Evolutionary conservation across 2,329 filamentous ascomycete species (phyloP), one percentile per base, ranked within the genome.

Genomic region (Verticillium zaregamsianum): DNA sequence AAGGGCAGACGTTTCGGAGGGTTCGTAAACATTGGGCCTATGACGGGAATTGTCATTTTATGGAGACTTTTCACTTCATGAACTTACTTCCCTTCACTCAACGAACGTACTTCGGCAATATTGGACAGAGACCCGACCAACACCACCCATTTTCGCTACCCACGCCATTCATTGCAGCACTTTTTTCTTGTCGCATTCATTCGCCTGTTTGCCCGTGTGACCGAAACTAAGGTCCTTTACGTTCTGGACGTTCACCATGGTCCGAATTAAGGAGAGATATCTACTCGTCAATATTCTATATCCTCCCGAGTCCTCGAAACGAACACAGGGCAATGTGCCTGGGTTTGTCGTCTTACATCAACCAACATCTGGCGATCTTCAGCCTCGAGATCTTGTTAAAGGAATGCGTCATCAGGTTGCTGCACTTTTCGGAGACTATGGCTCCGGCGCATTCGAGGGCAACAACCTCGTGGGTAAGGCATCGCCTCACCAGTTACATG

Each of bases 261-360:
- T 99, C 63, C 92, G 95, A 72, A 86, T 98, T 68, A 99, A 99
- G 77, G 90, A 97, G 76, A 89, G 95, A 70, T 99, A 99, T 75
- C 85, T 99, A 20, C 87, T 98, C n/a, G 86, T 98, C 65, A 92
- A 96, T 73, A 93, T 98, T 67, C 82, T 98, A 56, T 97, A 97
- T 70, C 92, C 93, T 0, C 82, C 87, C 7, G 79, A 85, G 14
- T 65, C 79, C 11, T 65, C 70, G 11, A 70, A 69, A 64, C 71
- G 56, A 66, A 68, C 63, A 75, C 8, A 73, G 62, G 58, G 72
- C 37, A 73, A 76, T 67, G 68, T 82, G 70, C 74, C 90, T 72
- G 74, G 86, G 78, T 81, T 90, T 62, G 78, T 98, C 32, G 81
- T 88, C 60, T 89, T 96, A 76, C 90, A 93, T 73, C 87, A 89